phyloP scores from a whole-genome alignment of 805 yeast genomes.

The Wickerhamomyces subpelliculosus region DNA sequence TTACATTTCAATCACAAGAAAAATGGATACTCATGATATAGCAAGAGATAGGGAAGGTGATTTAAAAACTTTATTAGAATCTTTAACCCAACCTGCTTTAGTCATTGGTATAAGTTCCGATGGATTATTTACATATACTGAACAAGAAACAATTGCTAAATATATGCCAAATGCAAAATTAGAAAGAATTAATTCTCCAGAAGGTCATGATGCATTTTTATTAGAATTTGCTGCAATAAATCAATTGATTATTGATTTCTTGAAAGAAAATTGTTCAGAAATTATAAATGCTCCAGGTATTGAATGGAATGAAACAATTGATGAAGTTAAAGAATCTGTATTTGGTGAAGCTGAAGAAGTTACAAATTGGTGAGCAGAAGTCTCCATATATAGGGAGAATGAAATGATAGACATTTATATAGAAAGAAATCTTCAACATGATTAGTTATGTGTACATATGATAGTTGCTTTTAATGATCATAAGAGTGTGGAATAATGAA shows the following conservation, averaged over 20 bases:
- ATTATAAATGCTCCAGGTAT: conserved; percentile 41
- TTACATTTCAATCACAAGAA: conserved; percentile 88
- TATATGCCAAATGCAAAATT: conserved; percentile 63
- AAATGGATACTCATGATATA: conserved; percentile 91
- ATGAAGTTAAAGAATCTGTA: conserved; percentile 48
- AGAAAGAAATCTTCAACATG: too few species aligned
- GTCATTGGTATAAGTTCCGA: conserved; percentile 88
- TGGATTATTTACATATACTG: conserved; percentile 86
- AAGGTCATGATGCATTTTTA: conserved; percentile 96
- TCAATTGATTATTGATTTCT: conserved; percentile 58
- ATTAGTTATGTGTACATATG: too few species aligned
- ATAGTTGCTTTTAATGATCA: too few species aligned
- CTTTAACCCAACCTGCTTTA: conserved; percentile 67
- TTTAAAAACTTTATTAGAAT: conserved; percentile 40
- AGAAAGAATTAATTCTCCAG: conserved; percentile 78
- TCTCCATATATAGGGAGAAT: neutral
- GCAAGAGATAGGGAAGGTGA: conserved; percentile 63
- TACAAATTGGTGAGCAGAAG: conserved; percentile 65
- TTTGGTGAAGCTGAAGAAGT: conserved; percentile 95
- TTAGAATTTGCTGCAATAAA: conserved; percentile 84
- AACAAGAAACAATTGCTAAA: conserved; percentile 78
- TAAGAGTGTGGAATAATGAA: neutral
- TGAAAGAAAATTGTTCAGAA: conserved; percentile 49
- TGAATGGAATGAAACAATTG: conserved; percentile 39
- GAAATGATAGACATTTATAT: too few species aligned